These are phyloP conservation scores for Sanghuangporus baumii DNA, from an alignment of 1,284 basidiomycete genomes.

Conservation along the genomic window DNA sequence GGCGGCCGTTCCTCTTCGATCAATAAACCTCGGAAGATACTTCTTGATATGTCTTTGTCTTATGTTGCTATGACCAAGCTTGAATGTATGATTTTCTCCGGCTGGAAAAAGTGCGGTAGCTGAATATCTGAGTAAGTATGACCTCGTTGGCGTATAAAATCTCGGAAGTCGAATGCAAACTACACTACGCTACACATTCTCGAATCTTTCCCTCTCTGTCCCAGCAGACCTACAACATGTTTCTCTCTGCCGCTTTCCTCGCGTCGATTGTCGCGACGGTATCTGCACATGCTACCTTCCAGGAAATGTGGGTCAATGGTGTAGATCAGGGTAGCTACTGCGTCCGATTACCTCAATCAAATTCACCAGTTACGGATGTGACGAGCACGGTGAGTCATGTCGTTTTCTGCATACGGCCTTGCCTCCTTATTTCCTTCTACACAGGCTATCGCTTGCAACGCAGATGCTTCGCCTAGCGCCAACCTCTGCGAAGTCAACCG, in stretches of 20 bases:
- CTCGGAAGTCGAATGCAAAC: neutral
- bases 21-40: conserved; percentile 4
- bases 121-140: neutral
- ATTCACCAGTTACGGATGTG: conserved; percentile 42
- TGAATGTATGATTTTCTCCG: neutral
- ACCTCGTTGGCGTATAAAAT: neutral
- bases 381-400: conserved; percentile 28
- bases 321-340: conserved; percentile 37
- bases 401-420: neutral
- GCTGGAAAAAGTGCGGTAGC: conserved; percentile 3
- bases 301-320: conserved; percentile 43
- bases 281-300: conserved; percentile 44
- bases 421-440: neutral
- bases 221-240: neutral
- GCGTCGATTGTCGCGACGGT: neutral
- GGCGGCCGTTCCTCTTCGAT: neutral
- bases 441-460: conserved; percentile 48
- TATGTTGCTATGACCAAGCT: neutral
- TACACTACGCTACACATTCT: neutral
- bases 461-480: conserved; percentile 27
- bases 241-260: neutral
- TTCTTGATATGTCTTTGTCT: neutral
- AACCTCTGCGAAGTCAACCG: conserved; percentile 38
- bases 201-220: neutral
- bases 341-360: conserved; percentile 39